phyloP scores from a whole-genome alignment of 2,329 filamentous ascomycete genomes.

The Westerdykella aurantiaca region DNA sequence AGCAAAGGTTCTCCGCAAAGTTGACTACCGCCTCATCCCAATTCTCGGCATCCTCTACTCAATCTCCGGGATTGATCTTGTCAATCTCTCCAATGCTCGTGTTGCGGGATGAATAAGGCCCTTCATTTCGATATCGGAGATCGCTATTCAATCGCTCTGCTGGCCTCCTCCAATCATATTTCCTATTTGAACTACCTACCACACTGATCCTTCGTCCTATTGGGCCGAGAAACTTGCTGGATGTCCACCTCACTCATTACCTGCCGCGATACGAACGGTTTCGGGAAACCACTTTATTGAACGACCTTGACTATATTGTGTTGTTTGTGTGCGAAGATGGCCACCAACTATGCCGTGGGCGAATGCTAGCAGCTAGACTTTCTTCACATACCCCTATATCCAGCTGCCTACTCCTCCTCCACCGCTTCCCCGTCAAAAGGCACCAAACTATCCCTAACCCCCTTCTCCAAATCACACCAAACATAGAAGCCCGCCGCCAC shows the following conservation, averaged over 20 bases:
- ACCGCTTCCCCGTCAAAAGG: slow-evolving; percentile 3
- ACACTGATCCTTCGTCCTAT: slow-evolving; percentile 44
- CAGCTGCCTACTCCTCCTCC: not conserved
- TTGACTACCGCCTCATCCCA: slow-evolving; percentile 38
- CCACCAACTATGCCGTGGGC: slow-evolving; percentile 29
- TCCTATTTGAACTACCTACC: slow-evolving; percentile 48
- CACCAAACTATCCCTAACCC: slow-evolving; percentile 2
- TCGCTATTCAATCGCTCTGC: slow-evolving; percentile 45
- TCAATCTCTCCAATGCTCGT: slow-evolving; percentile 35
- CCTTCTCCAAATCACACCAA: slow-evolving; percentile 6
- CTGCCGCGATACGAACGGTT: too few relatives aligned
- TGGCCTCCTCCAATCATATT: slow-evolving; percentile 51
- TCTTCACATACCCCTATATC: slow-evolving; percentile 4
- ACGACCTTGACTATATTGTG: too few relatives aligned
- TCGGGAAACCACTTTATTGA: too few relatives aligned
- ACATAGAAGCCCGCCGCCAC: slow-evolving; percentile 3
- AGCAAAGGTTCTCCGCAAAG: slow-evolving; percentile 12
- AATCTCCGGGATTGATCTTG: slow-evolving; percentile 36
- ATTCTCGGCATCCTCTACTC: slow-evolving; percentile 38
- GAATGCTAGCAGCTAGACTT: slow-evolving; percentile 25
- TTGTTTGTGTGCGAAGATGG: slow-evolving; percentile 18
- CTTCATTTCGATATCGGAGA: slow-evolving; percentile 38
- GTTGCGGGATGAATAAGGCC: slow-evolving; percentile 45
- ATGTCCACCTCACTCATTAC: too few relatives aligned
- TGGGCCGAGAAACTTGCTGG: slow-evolving; percentile 12